Evolutionary conservation across 1,284 basidiomycete species (phyloP).

Genomic region (Laetiporus sulphureus): DNA sequence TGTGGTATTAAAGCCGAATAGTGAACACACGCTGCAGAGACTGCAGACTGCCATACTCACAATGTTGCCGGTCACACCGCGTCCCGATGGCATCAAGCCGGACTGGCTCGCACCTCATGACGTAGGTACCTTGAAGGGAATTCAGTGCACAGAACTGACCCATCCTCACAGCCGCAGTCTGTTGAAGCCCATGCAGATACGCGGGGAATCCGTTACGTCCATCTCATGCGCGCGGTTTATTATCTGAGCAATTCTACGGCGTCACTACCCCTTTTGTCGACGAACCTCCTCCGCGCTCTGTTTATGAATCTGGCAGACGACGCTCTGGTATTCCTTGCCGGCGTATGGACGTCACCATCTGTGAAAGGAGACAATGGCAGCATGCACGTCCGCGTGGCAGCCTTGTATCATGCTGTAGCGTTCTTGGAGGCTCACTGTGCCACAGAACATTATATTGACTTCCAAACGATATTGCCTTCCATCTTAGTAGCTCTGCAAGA

Average conservation of each 20-base stretch:
- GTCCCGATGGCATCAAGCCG: slow-evolving; percentile 34
- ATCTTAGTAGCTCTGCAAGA: slow-evolving; percentile 65
- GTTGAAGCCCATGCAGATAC: no score
- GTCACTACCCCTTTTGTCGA: slow-evolving; percentile 39
- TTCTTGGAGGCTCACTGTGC: slow-evolving; percentile 71
- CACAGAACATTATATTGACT: slow-evolving; percentile 58
- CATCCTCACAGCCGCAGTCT: no score
- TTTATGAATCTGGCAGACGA: slow-evolving; percentile 69
- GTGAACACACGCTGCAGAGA: slow-evolving; percentile 43
- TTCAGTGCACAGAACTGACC: no score
- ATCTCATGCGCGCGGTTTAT: slow-evolving; percentile 58
- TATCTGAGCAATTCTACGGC: slow-evolving; percentile 48
- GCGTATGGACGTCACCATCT: slow-evolving; percentile 44
- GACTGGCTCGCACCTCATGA: slow-evolving; percentile 40
- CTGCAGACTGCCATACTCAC: slow-evolving; percentile 51
- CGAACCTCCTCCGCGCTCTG: slow-evolving; percentile 53
- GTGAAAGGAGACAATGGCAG: slow-evolving; percentile 12
- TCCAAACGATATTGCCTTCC: slow-evolving; percentile 82
- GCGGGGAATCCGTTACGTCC: slow-evolving; percentile 39
- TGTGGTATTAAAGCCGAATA: slow-evolving; percentile 53
- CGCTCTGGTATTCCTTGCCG: slow-evolving; percentile 75
- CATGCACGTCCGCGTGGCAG: slow-evolving; percentile 33
- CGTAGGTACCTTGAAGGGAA: slow-evolving; percentile 28
- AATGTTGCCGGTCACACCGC: slow-evolving; percentile 39
- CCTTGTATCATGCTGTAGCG: slow-evolving; percentile 63